A percentile compares a stretch with the other conserved stretches of the same genome.
phyloP scores from a whole-genome alignment of 2,329 filamentous ascomycete species.

The Sporothrix euskadiensis region DNA sequence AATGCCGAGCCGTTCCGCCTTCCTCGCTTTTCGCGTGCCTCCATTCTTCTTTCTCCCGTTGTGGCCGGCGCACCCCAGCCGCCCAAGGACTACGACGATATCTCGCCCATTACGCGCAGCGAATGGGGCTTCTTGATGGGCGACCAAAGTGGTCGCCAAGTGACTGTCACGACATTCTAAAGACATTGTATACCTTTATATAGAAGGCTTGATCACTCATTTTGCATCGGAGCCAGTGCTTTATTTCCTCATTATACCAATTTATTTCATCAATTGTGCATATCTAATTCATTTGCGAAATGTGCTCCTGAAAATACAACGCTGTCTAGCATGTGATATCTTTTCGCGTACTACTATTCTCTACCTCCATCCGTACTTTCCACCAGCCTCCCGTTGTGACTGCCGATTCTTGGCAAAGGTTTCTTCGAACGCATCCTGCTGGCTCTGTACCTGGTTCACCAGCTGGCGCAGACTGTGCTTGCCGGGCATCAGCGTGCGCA shows the following conservation, averaged over 20 bases:
- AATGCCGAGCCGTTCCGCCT: neutral
- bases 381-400: conserved; percentile 79
- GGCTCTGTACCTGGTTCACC: conserved; percentile 76
- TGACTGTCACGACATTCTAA: conserved; percentile 54
- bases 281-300: neutral
- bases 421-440: conserved; percentile 86
- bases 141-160: conserved; percentile 49
- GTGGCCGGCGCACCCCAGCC: conserved; percentile 47
- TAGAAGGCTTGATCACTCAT: neutral
- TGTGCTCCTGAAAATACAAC: neutral
- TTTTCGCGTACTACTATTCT: neutral
- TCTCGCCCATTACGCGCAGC: conserved; percentile 61
- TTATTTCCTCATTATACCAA: neutral
- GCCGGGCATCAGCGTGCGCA: conserved; percentile 77
- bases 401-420: conserved; percentile 77
- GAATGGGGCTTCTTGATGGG: conserved; percentile 64
- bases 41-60: conserved; percentile 10
- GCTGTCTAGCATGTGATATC: neutral
- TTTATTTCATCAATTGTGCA: conserved; percentile 1
- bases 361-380: conserved; percentile 80
- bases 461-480: conserved; percentile 90
- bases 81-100: conserved; percentile 61
- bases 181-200: neutral
- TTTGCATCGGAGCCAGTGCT: neutral
- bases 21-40: neutral